Percentiles rank a stretch among this genome's conserved stretches.
Conservation (phyloP, 805 yeast species). For the Lipomyces kockii region DNA sequence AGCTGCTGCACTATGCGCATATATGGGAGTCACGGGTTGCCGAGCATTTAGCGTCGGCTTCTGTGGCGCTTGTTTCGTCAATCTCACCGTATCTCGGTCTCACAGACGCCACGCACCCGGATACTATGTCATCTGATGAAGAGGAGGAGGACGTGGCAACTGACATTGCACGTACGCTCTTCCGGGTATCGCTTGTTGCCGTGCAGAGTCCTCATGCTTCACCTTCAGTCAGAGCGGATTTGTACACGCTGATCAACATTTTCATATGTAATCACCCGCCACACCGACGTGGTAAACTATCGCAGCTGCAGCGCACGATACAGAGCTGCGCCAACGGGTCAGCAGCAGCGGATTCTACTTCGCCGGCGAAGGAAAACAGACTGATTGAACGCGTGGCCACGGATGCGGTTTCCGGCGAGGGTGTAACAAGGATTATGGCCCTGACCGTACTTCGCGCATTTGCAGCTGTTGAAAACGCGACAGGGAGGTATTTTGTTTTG, state of each 20-base stretch:
- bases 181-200: constrained; percentile 75
- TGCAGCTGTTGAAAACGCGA: constrained; percentile 58
- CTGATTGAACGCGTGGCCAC: constrained; percentile 60
- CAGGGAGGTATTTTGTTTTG: constrained; percentile 59
- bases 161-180: constrained; percentile 67
- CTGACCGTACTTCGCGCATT: constrained; percentile 73
- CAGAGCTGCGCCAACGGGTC: constrained; percentile 23
- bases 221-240: constrained; percentile 70
- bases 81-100: constrained; percentile 24
- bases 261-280: constrained; percentile 32
- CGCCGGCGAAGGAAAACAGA: constrained; percentile 19
- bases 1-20: constrained; percentile 71
- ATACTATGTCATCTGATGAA: constrained; percentile 26
- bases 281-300: constrained; percentile 17
- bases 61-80: constrained; percentile 25
- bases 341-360: background rate
- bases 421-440: constrained; percentile 74
- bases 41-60: constrained; percentile 35
- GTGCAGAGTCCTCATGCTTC: constrained; percentile 72
- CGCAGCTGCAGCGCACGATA: constrained; percentile 28
- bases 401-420: constrained; percentile 82
- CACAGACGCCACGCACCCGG: constrained; percentile 23
- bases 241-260: constrained; percentile 56
- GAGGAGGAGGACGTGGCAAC: constrained; percentile 43
- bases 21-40: constrained; percentile 34